A percentile compares a stretch with the other conserved stretches of the same genome.
phyloP scores from a whole-genome alignment of 2,329 filamentous ascomycete species.

The Talaromyces albobiverticillius region DNA sequence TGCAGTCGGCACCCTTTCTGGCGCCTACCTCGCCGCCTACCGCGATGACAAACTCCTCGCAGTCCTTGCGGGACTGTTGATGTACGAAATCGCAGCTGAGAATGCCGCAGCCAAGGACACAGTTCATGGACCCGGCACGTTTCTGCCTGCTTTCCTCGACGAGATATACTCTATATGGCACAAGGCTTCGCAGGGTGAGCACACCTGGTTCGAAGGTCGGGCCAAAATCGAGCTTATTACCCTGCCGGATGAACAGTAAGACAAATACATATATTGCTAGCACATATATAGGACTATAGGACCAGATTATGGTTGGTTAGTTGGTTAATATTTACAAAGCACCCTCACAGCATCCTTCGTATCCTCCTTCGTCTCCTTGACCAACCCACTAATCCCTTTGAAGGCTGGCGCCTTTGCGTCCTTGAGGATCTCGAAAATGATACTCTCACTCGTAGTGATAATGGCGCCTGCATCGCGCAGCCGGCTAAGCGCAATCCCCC shows the following conservation, averaged over 20 bases:
- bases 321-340: conserved; percentile 58
- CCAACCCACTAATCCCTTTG: conserved; percentile 67
- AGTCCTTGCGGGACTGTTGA: conserved; percentile 67
- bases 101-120: conserved; percentile 55
- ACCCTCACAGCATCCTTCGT: conserved; percentile 68
- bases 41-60: conserved; percentile 67
- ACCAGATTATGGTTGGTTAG: background rate
- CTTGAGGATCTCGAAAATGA: conserved; percentile 84
- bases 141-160: conserved; percentile 82
- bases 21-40: conserved; percentile 67
- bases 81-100: conserved; percentile 78
- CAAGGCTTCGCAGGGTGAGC: conserved; percentile 29
- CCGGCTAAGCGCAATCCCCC: conserved; percentile 72
- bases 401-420: conserved; percentile 73
- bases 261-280: background rate
- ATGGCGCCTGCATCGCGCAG: conserved; percentile 71
- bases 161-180: conserved; percentile 53
- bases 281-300: background rate
- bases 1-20: conserved; percentile 76
- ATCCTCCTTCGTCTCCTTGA: conserved; percentile 71
- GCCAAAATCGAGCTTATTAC: conserved; percentile 34
- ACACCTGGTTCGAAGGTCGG: conserved; percentile 34
- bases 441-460: conserved; percentile 85
- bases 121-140: conserved; percentile 78
- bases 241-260: conserved; percentile 16